Conservation (phyloP, 2,329 filamentous ascomycete genomes). For the Oidium heveae region DNA sequence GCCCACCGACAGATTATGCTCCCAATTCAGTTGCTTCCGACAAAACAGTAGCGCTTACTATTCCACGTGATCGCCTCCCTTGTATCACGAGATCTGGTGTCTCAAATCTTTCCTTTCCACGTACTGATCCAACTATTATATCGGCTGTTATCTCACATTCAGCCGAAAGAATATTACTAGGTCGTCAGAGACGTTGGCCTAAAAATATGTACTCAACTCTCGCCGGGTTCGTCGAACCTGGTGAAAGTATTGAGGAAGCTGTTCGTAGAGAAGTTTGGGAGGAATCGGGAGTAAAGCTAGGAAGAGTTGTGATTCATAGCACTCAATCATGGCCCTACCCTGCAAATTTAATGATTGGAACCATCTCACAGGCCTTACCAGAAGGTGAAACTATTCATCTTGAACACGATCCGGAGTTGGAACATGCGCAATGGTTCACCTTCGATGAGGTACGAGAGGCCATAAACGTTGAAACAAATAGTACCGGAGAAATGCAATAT, state of each 20-base stretch:
- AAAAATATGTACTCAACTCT: conserved; percentile 71
- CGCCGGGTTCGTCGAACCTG: conserved; percentile 65
- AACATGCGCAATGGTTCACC: conserved; percentile 70
- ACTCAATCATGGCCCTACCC: conserved; percentile 79
- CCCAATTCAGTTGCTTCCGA: conserved; percentile 16
- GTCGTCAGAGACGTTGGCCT: conserved; percentile 65
- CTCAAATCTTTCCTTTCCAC: conserved; percentile 76
- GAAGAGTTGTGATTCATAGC: conserved; percentile 56
- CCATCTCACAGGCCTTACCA: conserved; percentile 64
- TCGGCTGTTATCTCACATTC: conserved; percentile 72
- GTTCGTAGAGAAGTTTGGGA: conserved; percentile 71
- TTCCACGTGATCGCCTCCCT: conserved; percentile 29
- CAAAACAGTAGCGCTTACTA: conserved; percentile 14
- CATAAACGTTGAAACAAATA: conserved; percentile 38
- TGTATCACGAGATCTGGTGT: conserved; percentile 67
- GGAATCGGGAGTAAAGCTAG: conserved; percentile 52
- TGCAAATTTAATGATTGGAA: conserved; percentile 63
- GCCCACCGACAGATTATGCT: conserved; percentile 42
- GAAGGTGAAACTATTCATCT: conserved; percentile 60
- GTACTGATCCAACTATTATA: conserved; percentile 72
- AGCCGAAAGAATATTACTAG: conserved; percentile 42
- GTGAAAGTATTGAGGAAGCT: conserved; percentile 64
- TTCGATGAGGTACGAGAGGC: conserved; percentile 61
- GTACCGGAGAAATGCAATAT: conserved; percentile 36
- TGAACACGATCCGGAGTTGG: conserved; percentile 73